Percentiles rank a stretch among this genome's conserved stretches.
Conservation (phyloP, 192 early-diverging fungal genomes). For the Podila clonocystis region DNA sequence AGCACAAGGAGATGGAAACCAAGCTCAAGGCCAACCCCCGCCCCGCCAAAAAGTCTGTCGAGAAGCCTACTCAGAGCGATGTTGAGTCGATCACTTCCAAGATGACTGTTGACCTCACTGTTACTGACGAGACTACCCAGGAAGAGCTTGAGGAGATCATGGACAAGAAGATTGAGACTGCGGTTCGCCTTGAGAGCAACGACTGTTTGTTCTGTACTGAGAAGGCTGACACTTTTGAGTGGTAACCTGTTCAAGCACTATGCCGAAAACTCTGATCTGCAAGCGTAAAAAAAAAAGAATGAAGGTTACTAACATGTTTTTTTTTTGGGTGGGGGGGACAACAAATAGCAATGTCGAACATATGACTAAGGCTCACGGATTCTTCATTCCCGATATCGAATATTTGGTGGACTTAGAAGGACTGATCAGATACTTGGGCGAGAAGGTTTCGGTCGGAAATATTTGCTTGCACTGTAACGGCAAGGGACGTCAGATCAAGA, state of each 20-base stretch:
- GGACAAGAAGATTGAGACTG: constrained; percentile 82
- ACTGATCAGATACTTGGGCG: constrained; percentile 90
- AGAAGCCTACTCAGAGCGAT: constrained; percentile 41
- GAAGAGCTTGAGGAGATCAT: constrained; percentile 75
- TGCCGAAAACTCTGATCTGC: too few relatives aligned
- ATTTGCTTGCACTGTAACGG: constrained; percentile 96
- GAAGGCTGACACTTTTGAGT: constrained; percentile 68
- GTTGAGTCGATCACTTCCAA: constrained; percentile 44
- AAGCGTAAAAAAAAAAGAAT: neutral
- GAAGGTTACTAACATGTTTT: neutral
- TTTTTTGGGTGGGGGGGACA: too few relatives aligned
- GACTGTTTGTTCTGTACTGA: constrained; percentile 97
- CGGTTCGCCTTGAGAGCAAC: constrained; percentile 68
- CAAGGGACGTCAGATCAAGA: constrained; percentile 82
- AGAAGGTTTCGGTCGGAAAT: constrained; percentile 96
- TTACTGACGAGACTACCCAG: constrained; percentile 63
- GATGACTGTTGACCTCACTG: constrained; percentile 42
- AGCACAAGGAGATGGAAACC: constrained; percentile 87
- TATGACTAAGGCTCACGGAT: constrained; percentile 91
- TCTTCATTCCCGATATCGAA: constrained; percentile 98
- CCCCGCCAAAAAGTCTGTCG: constrained; percentile 3
- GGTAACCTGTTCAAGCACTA: constrained; percentile 1
- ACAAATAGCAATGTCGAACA: constrained; percentile 79
- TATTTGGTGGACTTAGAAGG: constrained; percentile 90
- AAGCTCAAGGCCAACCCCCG: constrained; percentile 51